Conservation (phyloP, 129 eudicot genomes). For the Erigeron canadensis region DNA sequence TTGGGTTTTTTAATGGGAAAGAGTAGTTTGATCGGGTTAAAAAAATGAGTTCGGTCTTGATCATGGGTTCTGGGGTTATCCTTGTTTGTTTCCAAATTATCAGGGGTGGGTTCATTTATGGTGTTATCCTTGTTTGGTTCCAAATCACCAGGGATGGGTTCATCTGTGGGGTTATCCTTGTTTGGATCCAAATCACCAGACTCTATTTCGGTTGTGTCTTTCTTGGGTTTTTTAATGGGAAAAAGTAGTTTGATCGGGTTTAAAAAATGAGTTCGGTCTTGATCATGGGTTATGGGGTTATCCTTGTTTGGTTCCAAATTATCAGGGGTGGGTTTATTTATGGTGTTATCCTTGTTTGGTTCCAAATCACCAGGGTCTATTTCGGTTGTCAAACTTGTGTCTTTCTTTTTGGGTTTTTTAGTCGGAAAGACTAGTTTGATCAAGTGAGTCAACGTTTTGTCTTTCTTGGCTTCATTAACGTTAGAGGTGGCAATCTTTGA, state of each 20-base stretch:
- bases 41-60: slow-evolving; percentile 15
- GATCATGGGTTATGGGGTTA: not conserved
- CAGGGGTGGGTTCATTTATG: not conserved
- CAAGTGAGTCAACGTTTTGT: no score
- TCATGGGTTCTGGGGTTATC: not conserved
- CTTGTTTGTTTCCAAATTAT: not conserved
- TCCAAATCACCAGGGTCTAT: not conserved
- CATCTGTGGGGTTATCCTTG: not conserved
- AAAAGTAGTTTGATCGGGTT: no score
- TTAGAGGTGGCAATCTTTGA: not conserved
- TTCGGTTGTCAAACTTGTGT: no score
- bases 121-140: not conserved
- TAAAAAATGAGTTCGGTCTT: slow-evolving; percentile 16
- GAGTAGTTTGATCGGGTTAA: no score
- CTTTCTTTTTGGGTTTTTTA: no score
- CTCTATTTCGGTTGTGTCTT: no score
- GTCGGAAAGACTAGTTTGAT: no score
- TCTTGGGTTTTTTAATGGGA: no score
- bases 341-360: not conserved
- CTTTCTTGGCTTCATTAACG: not conserved
- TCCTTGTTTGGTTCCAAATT: not conserved
- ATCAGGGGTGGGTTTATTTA: not conserved
- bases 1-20: no score
- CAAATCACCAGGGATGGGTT: not conserved
- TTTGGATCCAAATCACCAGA: not conserved